Base-by-base conservation (phyloP, 2,329 filamentous ascomycete genomes). In the Ophiocordyceps polyrhachis-furcata region DNA sequence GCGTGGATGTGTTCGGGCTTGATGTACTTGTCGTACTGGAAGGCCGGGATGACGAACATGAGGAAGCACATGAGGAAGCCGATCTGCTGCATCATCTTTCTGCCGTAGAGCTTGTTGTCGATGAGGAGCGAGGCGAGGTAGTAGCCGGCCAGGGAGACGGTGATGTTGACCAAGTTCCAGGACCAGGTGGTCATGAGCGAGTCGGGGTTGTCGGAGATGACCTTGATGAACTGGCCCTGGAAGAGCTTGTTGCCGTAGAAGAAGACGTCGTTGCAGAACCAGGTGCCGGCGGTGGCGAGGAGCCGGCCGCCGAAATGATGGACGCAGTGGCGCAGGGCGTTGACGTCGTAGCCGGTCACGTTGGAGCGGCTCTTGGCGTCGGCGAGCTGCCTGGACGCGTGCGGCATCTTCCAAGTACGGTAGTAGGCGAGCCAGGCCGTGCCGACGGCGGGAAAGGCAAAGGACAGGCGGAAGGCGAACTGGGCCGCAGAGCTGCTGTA, bases 181-280 rank as follows among this genome's bases (percentile, higher is more conserved):
- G 85, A 70, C 89, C 89, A 96, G 48, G 74, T 80, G 31, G 79
- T 80, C 76, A 94, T 83, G 59, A 95, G 75, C 8, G 83, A 86
- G 32, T 69, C 64, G 50, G 76, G 74, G 51, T 73, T 64, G 44
- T 77, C 71, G 45, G 79, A 83, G 52, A 95, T 80, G 57, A 91
- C 82, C 29, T 68, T 69, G 65, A 95, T 94, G 66, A 95, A 95
- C 59, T 89, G 76, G 49, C 74, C 76, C 66, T 94, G 88, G 74
- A 95, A 95, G 45, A 95, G 80, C 73, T 94, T 95, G 80, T 94
- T 95, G 54, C 89, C 89, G 68, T 96, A 96, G 71, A 96, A 96
- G 73, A 96, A 95, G 52, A 96, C 82, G 58, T 96, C 89, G 63
- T 96, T 96, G 67, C 81, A 84, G 64, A 89, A 96, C 89, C 89